A percentile compares a stretch with the other conserved stretches of the same genome.
Evolutionary conservation across 768 basidiomycete genomes (phyloP).

Genomic region (Peribolospora baueri): DNA sequence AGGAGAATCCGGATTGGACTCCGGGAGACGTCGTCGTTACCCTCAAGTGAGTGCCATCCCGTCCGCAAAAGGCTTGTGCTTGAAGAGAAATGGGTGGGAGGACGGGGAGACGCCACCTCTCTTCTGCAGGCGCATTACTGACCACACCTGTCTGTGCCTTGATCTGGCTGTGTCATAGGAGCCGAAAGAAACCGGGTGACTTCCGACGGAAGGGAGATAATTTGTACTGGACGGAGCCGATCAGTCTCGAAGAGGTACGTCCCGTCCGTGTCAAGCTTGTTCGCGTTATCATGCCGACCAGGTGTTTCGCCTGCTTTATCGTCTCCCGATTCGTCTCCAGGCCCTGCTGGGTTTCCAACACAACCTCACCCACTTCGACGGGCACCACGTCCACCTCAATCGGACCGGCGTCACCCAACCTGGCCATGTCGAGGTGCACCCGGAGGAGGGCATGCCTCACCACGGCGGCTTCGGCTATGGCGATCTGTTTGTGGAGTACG

Average conservation of each 20-base stretch:
- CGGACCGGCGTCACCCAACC: slow-evolving; percentile 77
- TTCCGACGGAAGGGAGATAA: slow-evolving; percentile 76
- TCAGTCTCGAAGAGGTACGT: slow-evolving; percentile 70
- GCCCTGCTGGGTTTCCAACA: slow-evolving; percentile 89
- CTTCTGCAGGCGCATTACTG: no score
- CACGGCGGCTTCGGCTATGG: slow-evolving; percentile 37
- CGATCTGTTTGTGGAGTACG: slow-evolving; percentile 79
- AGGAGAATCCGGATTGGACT: slow-evolving; percentile 89
- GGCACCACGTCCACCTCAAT: slow-evolving; percentile 43
- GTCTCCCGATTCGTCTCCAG: slow-evolving; percentile 23
- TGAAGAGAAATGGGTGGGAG: no score
- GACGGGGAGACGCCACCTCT: no score
- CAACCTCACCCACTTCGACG: slow-evolving; percentile 78
- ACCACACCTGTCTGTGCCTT: no score
- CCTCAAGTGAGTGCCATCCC: no score
- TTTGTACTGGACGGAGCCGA: slow-evolving; percentile 74
- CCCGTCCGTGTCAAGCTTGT: neutral
- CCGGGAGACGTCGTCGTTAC: slow-evolving; percentile 66
- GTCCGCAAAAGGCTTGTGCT: no score
- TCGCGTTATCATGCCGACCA: neutral
- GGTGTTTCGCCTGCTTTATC: neutral
- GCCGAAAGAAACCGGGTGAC: slow-evolving; percentile 47
- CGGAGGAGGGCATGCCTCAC: slow-evolving; percentile 72
- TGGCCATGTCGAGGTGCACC: slow-evolving; percentile 60
- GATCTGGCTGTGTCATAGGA: slow-evolving; percentile 33